These are phyloP conservation scores for Limonomyces culmigenus DNA, from an alignment of 1,284 basidiomycete genomes.

Conservation along the genomic window DNA sequence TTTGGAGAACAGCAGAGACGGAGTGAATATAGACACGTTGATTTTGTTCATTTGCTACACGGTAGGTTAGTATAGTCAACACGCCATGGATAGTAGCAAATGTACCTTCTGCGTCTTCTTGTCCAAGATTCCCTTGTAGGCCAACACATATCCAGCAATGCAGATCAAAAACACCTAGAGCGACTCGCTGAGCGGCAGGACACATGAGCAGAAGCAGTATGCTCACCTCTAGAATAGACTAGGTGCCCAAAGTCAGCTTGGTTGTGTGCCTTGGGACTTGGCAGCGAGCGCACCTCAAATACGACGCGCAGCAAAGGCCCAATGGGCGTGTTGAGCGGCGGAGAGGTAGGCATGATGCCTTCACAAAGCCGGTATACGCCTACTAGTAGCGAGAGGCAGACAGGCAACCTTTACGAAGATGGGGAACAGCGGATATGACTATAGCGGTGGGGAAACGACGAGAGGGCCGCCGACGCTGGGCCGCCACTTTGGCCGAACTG, in stretches of 20 bases:
- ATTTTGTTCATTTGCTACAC: conserved; percentile 57
- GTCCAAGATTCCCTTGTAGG: conserved; percentile 67
- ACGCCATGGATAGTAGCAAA: not conserved
- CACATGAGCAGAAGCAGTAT: no score
- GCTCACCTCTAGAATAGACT: conserved; percentile 85
- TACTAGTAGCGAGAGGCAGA: no score
- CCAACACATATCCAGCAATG: conserved; percentile 73
- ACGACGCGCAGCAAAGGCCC: conserved; percentile 29
- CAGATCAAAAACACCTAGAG: conserved; percentile 85
- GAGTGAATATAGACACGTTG: conserved; percentile 84
- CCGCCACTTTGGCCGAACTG: no score
- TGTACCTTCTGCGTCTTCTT: conserved; percentile 77
- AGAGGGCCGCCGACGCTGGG: no score
- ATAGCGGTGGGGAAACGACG: no score
- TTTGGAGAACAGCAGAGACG: conserved; percentile 85
- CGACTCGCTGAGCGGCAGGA: no score
- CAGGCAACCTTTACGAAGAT: no score
- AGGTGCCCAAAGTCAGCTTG: conserved; percentile 2
- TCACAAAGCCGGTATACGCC: no score
- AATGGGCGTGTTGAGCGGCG: conserved; percentile 12
- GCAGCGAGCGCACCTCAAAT: conserved; percentile 30
- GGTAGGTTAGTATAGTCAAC: not conserved
- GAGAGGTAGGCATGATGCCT: no score
- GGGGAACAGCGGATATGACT: no score
- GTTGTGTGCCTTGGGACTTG: not conserved